Conservation (phyloP, 805 yeast species). For the Wickerhamia fluorescens region DNA sequence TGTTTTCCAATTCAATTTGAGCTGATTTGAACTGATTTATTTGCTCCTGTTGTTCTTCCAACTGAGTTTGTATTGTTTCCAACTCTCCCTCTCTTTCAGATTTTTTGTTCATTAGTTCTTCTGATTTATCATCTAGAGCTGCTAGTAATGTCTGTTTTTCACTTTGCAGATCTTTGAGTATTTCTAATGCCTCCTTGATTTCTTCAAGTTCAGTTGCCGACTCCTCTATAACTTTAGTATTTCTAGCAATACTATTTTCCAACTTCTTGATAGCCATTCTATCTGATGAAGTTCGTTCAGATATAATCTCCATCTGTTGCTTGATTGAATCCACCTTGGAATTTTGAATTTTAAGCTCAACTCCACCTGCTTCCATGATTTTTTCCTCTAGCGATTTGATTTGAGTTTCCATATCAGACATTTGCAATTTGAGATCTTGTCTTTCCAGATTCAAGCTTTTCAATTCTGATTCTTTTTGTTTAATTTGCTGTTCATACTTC, state of each 20-base stretch:
- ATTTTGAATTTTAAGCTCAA: conserved; percentile 68
- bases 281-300: conserved; percentile 51
- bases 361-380: conserved; percentile 90
- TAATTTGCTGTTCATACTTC: conserved; percentile 34
- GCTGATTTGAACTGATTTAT: conserved; percentile 53
- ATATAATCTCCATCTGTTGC: conserved; percentile 56
- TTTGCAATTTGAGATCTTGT: conserved; percentile 40
- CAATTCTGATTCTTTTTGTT: conserved; percentile 17
- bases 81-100: conserved; percentile 35
- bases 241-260: conserved; percentile 56
- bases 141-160: conserved; percentile 24
- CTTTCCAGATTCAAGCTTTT: conserved; percentile 11
- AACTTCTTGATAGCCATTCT: conserved; percentile 51
- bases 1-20: conserved; percentile 61
- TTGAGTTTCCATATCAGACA: conserved; percentile 46
- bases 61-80: conserved; percentile 23
- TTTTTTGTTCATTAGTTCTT: conserved; percentile 26
- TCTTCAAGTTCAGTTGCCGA: conserved; percentile 39
- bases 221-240: conserved; percentile 38
- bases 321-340: conserved; percentile 72
- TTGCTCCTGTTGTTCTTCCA: conserved; percentile 34
- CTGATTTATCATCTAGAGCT: conserved; percentile 21
- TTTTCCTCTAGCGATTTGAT: conserved; percentile 62
- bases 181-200: conserved; percentile 18
- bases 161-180: conserved; percentile 13